Conservation (phyloP, 495 filamentous ascomycete species). For the Aspergillus nanangensis region DNA sequence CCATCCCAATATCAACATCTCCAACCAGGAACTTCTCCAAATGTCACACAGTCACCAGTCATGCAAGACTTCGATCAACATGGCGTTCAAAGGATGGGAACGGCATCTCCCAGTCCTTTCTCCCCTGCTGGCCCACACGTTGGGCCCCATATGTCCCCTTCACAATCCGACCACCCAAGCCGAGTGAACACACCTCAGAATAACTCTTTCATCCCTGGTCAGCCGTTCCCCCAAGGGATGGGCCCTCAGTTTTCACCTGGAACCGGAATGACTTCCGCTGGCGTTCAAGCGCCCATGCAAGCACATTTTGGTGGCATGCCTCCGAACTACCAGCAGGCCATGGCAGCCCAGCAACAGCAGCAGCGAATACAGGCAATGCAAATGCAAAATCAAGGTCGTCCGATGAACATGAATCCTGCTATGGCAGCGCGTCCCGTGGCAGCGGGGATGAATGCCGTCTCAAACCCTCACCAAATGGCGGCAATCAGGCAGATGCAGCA, state of each 20-base stretch:
- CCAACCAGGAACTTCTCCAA: conserved; percentile 73
- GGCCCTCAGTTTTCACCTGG: conserved; percentile 50
- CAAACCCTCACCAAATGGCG: conserved; percentile 45
- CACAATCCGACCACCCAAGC: conserved; percentile 71
- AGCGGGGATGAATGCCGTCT: conserved; percentile 39
- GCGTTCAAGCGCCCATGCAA: conserved; percentile 33
- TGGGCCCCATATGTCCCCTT: conserved; percentile 70
- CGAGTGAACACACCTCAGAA: conserved; percentile 74
- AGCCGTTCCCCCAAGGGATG: conserved; percentile 54
- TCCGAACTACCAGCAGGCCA: conserved; percentile 46
- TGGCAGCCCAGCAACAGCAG: conserved; percentile 45
- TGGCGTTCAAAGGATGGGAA: conserved; percentile 77
- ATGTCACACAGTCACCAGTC: conserved; percentile 84
- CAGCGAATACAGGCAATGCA: conserved; percentile 52
- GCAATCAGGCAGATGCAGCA: conserved; percentile 57
- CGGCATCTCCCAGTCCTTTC: conserved; percentile 87
- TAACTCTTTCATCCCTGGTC: conserved; percentile 54
- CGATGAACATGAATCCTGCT: conserved; percentile 56
- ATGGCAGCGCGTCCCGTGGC: conserved; percentile 37
- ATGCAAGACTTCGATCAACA: conserved; percentile 68
- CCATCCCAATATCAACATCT: conserved; percentile 76
- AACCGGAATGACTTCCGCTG: conserved; percentile 31
- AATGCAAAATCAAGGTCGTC: conserved; percentile 57
- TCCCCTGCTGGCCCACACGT: conserved; percentile 76
- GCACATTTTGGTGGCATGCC: conserved; percentile 41